Base-by-base conservation (phyloP, 2,329 filamentous ascomycete genomes). In the Leptographium procerum region DNA sequence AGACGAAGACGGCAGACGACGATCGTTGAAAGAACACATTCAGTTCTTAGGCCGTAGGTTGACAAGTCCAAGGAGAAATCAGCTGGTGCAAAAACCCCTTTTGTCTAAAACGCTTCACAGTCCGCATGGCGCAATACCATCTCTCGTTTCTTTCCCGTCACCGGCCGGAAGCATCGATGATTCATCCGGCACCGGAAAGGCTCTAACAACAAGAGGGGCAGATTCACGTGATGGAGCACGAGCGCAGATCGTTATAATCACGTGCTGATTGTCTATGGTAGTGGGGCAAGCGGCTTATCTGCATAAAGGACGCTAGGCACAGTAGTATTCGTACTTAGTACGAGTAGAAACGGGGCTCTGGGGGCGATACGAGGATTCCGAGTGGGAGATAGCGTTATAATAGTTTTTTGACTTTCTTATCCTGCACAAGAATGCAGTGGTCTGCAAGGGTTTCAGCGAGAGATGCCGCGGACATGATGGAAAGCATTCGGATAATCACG, bases 371-470 rank as follows among this genome's bases (percentile, higher is more conserved):
- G 36, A 40, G 36, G 1, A 40, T 36, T 36, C 4, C 34, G 5
- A 45, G 31, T 40, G n/a, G 14, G 34, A n/a, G 19, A 43, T 22
- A 43, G 40, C 19, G 16, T n/a, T 43, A 43, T 43, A 16, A 8
- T n/a, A n/a, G n/a, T n/a, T 43, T 40, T 43, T 19, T 19, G 40
- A 22, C 4, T 8, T n/a, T 16, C 16, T 7, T 43, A 43, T n/a
- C 40, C 40, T 43, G 40, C 40, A 43, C 40, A n/a, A 19, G 40
- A 43, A n/a, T 16, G 40, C 40, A 19, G 43, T 31, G 29, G 48
- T 36, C 51, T 14, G 45, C 29, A 24, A 36, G 34, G 58, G 51
- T 62, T 64, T 62, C 53, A 52, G 48, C 48, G 48, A 52, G 28
- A 31, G 48, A 19, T 31, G 48, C 16, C 16, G 48, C 48, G 48